Evolutionary conservation across 2,329 filamentous ascomycete genomes (phyloP), one percentile per base, ranked within the genome.

Genomic region (Colletotrichum australisinense): DNA sequence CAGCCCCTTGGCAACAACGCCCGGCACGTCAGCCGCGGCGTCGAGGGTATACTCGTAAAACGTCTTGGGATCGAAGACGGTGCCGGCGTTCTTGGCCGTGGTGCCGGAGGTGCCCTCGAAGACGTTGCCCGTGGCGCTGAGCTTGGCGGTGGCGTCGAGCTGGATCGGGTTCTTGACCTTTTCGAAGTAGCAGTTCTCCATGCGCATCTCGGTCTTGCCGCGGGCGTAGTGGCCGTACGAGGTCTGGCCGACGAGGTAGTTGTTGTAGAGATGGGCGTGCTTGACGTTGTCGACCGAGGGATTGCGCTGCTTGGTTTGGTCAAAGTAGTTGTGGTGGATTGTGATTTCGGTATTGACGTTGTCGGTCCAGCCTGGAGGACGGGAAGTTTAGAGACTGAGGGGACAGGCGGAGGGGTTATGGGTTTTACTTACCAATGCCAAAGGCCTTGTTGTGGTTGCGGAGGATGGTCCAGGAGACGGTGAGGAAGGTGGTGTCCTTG

Each of bases 141-240:
- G 65, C 8, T 68, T 75, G 59, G 72, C 74, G 11, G 58, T 71
- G 16, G 59, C 66, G 57, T 76, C 75, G 19, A 67, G 68, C 52
- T 67, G 67, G 62, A 79, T 75, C 38, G 77, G 74, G 69, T 78
- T 74, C 53, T 75, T 72, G 63, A 73, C 72, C n/a, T 76, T 65
- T 22, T 77, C 73, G 30, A 79, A 79, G 74, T 75, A 78, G 69
- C 75, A 75, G 72, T 79, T 78, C 73, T 79, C 78, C n/a, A 79
- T 74, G 42, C 75, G 74, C 70, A 76, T 76, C 63, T 77, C 72
- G 8, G 77, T 78, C 42, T 55, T 69, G 12, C 77, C 78, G 9
- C 77, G 76, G 12, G 76, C 74, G 63, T 78, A 78, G 75, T 78
- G 76, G 9, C 78, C 77, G 63, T 78, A 78, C 2, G 75, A 76